A percentile compares a stretch with the other conserved stretches of the same genome.
These are phyloP conservation scores for Arabidopsis suecica DNA, from an alignment of 345 rosid genomes.

Conservation along the genomic window DNA sequence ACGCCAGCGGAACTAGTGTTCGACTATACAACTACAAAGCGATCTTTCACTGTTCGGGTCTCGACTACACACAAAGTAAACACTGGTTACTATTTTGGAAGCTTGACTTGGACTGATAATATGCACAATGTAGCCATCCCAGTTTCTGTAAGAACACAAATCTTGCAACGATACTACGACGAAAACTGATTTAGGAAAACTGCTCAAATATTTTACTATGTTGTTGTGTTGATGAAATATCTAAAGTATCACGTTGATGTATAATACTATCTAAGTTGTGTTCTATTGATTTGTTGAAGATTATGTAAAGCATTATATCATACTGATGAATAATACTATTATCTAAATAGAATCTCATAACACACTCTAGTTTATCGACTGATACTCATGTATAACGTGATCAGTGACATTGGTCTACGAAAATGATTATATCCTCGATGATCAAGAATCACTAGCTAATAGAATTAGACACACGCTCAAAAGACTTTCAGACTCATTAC, in stretches of 20 bases:
- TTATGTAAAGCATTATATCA: too few relatives aligned
- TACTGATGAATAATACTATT: too few relatives aligned
- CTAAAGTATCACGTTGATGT: background rate
- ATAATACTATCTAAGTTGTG: background rate
- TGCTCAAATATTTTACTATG: background rate
- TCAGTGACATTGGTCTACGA: too few relatives aligned
- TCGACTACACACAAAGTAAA: constrained; percentile 42
- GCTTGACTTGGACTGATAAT: constrained; percentile 51
- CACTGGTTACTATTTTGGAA: constrained; percentile 55
- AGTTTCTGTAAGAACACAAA: constrained; percentile 24
- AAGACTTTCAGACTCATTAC: too few relatives aligned
- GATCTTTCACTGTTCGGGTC: constrained; percentile 38
- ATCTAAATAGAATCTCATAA: too few relatives aligned
- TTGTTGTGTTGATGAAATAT: background rate
- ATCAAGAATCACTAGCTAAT: too few relatives aligned
- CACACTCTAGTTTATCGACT: too few relatives aligned
- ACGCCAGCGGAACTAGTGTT: constrained; percentile 41
- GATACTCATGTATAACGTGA: too few relatives aligned
- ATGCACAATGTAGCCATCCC: constrained; percentile 31
- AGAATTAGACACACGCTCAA: too few relatives aligned
- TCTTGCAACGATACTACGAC: constrained; percentile 16
- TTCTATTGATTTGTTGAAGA: too few relatives aligned
- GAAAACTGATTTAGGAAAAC: constrained; percentile 4
- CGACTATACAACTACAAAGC: constrained; percentile 24
- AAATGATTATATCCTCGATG: too few relatives aligned